Conservation (phyloP, 805 yeast genomes). For the Candida tibetensis region DNA sequence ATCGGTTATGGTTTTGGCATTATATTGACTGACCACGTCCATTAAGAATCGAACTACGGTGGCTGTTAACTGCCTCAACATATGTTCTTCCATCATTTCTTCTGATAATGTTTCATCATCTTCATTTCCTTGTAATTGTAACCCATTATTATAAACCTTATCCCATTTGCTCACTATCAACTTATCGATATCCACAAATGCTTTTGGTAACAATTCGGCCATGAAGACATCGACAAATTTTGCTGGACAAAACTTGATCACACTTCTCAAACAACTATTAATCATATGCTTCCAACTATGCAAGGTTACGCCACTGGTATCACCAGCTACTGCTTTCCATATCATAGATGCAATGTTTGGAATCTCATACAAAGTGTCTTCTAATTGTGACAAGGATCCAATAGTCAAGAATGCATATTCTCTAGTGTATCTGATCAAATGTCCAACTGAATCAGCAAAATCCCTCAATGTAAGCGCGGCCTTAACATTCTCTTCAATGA, state of each 20-base stretch:
- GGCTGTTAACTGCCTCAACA: conserved; percentile 88
- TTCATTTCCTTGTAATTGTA: conserved; percentile 55
- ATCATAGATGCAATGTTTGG: conserved; percentile 74
- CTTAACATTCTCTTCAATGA: conserved; percentile 88
- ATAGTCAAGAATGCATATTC: conserved; percentile 91
- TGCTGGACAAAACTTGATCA: conserved; percentile 84
- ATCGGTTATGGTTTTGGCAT: conserved; percentile 49
- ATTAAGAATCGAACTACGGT: conserved; percentile 83
- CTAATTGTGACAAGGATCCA: conserved; percentile 85
- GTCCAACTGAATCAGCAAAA: conserved; percentile 97
- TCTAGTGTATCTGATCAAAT: conserved; percentile 89
- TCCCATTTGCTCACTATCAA: conserved; percentile 79
- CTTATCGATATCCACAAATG: conserved; percentile 68
- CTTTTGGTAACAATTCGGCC: conserved; percentile 73
- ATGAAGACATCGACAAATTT: conserved; percentile 65
- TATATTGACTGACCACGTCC: conserved; percentile 81
- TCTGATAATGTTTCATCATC: conserved; percentile 87
- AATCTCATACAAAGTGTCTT: conserved; percentile 81
- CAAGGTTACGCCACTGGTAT: conserved; percentile 78
- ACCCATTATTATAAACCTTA: conserved; percentile 54
- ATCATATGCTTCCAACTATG: conserved; percentile 98
- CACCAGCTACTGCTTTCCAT: conserved; percentile 87
- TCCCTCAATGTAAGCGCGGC: conserved; percentile 93
- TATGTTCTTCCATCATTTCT: conserved; percentile 97
- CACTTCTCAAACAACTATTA: conserved; percentile 81